Conservation (phyloP, 768 basidiomycete genomes). For the Macrocybe gigantea region DNA sequence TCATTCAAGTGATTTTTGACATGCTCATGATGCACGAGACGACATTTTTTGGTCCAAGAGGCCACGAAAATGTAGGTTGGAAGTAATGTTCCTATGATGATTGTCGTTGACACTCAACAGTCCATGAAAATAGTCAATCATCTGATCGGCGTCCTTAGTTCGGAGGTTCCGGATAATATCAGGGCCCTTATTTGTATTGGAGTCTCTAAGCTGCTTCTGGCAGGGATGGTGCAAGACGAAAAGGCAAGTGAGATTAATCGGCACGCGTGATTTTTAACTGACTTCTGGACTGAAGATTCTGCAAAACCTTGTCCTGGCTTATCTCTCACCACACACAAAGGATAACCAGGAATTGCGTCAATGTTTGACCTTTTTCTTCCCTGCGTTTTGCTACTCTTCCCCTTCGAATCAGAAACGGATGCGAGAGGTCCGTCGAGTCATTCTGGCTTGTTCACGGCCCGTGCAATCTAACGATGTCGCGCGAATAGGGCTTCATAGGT, state of each 20-base stretch:
- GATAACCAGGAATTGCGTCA: conserved; percentile 84
- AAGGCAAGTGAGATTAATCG: conserved; percentile 37
- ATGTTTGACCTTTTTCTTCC: conserved; percentile 83
- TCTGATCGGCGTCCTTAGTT: conserved; percentile 31
- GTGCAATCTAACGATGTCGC: too few species aligned
- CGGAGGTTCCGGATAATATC: conserved; percentile 42
- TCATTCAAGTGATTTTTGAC: conserved; percentile 84
- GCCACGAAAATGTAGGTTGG: conserved; percentile 10
- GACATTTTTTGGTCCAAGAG: conserved; percentile 41
- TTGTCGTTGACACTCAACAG: conserved; percentile 7
- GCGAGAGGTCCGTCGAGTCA: conserved; percentile 40
- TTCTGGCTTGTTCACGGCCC: neutral
- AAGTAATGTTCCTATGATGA: neutral
- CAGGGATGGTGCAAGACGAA: conserved; percentile 70
- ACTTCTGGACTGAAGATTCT: conserved; percentile 39
- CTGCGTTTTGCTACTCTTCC: conserved; percentile 81
- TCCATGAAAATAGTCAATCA: conserved; percentile 12
- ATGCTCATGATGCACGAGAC: conserved; percentile 78
- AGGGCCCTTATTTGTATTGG: conserved; percentile 68
- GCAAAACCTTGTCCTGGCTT: conserved; percentile 39
- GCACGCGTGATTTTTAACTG: conserved; percentile 20
- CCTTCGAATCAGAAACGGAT: conserved; percentile 68
- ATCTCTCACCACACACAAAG: conserved; percentile 74
- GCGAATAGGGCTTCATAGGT: conserved; percentile 45
- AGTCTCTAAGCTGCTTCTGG: conserved; percentile 78